Base-by-base conservation (phyloP, 2,329 filamentous ascomycete species). In the Pyricularia grisea region DNA sequence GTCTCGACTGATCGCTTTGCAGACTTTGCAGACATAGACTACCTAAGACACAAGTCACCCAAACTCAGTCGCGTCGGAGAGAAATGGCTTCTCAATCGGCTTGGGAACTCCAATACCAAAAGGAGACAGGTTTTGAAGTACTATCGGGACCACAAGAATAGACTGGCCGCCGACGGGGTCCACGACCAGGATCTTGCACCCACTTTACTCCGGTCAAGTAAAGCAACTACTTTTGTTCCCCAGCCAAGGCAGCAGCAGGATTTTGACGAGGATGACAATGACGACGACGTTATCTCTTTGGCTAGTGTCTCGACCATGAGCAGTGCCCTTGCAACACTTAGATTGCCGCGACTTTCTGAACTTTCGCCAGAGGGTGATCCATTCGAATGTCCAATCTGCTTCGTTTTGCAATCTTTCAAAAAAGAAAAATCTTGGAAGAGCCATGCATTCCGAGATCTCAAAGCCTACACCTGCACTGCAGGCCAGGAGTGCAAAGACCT, bases 301-400 rank as follows among this genome's bases (percentile, higher is more conserved):
- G 31, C 31, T 6, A 36, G 30, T 36, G 65, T 14, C 20, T 66
- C 65, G 11, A 66, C 65, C 65, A 23, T 27, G 7, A 66, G 30
- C 33, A 33, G 30, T 25, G 36, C 36, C 17, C 36, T 50, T 14
- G 36, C 36, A 50, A 20, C 36, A 50, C 36, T 50, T 10, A 50
- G 36, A 14, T 28, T 66, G 27, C 65, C 65, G 14, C 28, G 65
- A 9, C 65, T 66, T 6, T 30, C 30, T 17, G n/a, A 20, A 7
- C 28, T 66, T 20, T 66, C 65, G 6, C 65, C 65, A 66, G 65
- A 66, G 10, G 65, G 65, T 7, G 65, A 30, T 14, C 65, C 31
- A 4, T 66, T 66, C 31, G 65, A 66, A 31, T 66, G 65, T 30
- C 65, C 65, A 30, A 30, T 66, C 5, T 66, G 65, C 65, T 36